Base-by-base conservation (phyloP, 1,284 basidiomycete genomes). In the Pseudozyma hubeiensis region DNA sequence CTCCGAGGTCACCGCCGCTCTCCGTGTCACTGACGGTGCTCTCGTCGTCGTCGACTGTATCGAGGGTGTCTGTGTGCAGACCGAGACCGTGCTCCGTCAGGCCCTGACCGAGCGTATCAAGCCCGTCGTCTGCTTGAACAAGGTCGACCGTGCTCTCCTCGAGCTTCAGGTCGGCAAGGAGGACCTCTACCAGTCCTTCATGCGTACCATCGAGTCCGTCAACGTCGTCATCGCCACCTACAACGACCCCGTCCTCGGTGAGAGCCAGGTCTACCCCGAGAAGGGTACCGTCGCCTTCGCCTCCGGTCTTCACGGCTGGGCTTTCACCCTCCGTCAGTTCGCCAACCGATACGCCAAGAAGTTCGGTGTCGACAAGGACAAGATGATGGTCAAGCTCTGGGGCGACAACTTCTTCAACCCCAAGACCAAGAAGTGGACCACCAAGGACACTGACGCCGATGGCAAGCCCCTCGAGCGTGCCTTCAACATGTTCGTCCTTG, bases 321-420 rank as follows among this genome's bases (percentile, higher is more conserved):
- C 91, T 69, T 99, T 99, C 90, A 96, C 95, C 76, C 93, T 99
- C 85, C 93, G 94, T 85, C 93, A 99, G 86, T 99, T 99, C 86
- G 94, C 97, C 75, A 85, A 85, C 81, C 92, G 96, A 71, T 99
- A 99, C 87, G 89, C 93, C 77, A 98, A 98, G 90, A 98, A 95
- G 88, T 99, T 99, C 85, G 95, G 95, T 91, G 95, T 98, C 51
- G 93, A 96, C 88, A 96, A 95, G 88, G 91, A 92, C 75, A 98
- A 98, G 90, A 94, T 99, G 90, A 97, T 99, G 92, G 84, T 86
- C 82, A 97, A 93, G 88, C 91, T 99, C 62, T 99, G 97, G 97
- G 97, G 97, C 67, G 97, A 99, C 89, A 98, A 98, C 89, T 99
- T 88, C 89, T 99, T 99, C 90, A 99, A 99, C 89, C 93, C 95